Evolutionary conservation across 345 rosid species (phyloP).

Genomic region (Melaleuca quinquenervia): DNA sequence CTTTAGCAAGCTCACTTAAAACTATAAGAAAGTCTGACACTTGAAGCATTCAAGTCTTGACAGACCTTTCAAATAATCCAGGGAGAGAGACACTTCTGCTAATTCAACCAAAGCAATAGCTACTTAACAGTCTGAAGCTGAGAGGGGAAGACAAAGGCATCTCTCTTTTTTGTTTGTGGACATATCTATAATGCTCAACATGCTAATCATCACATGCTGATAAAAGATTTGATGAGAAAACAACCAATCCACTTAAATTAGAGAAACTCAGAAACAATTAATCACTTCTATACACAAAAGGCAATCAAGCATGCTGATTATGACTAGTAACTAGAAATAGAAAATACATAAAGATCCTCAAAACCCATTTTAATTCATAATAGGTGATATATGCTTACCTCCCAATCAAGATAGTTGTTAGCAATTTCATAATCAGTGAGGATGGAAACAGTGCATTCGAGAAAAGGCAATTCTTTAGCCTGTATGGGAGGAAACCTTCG

Average conservation of each 20-base stretch:
- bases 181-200: neutral
- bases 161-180: neutral
- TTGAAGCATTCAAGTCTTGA: neutral
- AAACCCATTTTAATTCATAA: neutral
- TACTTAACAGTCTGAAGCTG: neutral
- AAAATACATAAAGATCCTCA: neutral
- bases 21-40: neutral
- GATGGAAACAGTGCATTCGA: conserved; percentile 93
- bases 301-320: neutral
- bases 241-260: neutral
- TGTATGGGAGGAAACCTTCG: conserved; percentile 94
- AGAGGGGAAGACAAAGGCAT: neutral
- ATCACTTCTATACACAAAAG: neutral
- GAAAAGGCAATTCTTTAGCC: conserved; percentile 75
- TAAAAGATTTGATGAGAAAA: neutral
- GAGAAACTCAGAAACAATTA: neutral
- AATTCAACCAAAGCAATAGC: neutral
- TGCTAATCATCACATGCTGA: neutral
- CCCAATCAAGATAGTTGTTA: conserved; percentile 89
- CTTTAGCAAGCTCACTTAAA: neutral
- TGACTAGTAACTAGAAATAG: neutral
- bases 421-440: conserved; percentile 72
- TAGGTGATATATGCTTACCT: conserved; percentile 34
- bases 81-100: neutral
- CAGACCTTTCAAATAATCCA: neutral